A percentile compares a stretch with the other conserved stretches of the same genome.
phyloP scores from a whole-genome alignment of 306 rosid genomes.

The Cicer arietinum region DNA sequence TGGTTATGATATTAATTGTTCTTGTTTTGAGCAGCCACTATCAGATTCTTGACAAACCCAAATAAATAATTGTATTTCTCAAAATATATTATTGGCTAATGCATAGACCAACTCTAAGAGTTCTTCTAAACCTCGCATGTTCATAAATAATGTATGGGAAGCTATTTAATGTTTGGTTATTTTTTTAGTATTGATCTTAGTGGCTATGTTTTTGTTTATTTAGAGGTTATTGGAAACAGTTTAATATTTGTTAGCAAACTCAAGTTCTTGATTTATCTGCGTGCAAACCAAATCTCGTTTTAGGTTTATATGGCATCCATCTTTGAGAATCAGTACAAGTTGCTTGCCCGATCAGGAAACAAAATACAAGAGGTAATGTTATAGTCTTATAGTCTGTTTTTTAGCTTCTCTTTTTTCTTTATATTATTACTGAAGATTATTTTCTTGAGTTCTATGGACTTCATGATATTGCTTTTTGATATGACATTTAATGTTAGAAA shows the following conservation, averaged over 20 bases:
- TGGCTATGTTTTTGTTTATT: constrained; percentile 1
- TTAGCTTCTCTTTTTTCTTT: constrained; percentile 6
- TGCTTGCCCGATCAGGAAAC: constrained; percentile 90
- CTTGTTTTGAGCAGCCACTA: constrained; percentile 24
- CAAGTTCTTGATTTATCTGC: constrained; percentile 36
- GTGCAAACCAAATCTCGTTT: constrained; percentile 31
- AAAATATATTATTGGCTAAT: constrained; percentile 5
- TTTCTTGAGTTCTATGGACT: constrained; percentile 14
- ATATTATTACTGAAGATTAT: background rate
- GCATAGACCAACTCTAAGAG: constrained; percentile 10
- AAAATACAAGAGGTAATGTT: constrained; percentile 87
- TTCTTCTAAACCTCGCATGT: constrained; percentile 17
- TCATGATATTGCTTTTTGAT: constrained; percentile 15
- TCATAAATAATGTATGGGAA: constrained; percentile 5
- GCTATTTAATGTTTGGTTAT: background rate
- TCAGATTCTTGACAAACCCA: constrained; percentile 23
- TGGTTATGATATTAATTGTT: background rate
- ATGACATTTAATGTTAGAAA: background rate
- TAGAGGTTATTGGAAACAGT: constrained; percentile 1
- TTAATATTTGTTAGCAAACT: constrained; percentile 36
- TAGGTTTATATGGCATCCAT: constrained; percentile 97
- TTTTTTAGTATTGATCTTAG: constrained; percentile 21
- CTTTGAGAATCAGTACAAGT: constrained; percentile 89
- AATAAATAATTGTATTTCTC: background rate
- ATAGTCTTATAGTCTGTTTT: background rate